Conservation (phyloP, 768 basidiomycete species). For the Auricularia sp. region DNA sequence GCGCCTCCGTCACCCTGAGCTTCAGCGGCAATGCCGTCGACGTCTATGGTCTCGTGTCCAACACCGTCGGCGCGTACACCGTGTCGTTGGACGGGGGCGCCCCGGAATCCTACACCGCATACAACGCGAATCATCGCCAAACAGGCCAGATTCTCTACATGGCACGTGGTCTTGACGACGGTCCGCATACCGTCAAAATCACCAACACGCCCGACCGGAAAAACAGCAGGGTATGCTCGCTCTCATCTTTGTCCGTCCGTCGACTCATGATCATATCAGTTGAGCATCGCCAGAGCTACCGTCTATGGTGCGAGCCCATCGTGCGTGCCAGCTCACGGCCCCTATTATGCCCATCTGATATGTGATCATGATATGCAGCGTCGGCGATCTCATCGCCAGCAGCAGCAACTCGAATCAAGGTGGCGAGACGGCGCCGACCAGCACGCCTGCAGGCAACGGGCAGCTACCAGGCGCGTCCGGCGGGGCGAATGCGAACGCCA, state of each 20-base stretch:
- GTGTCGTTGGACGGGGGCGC: not conserved
- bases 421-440: no score
- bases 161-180: not conserved
- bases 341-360: not conserved
- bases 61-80: not conserved
- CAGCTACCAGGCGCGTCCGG: no score
- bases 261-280: not conserved
- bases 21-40: not conserved
- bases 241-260: not conserved
- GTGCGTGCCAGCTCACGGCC: not conserved
- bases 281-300: not conserved
- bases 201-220: not conserved
- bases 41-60: not conserved
- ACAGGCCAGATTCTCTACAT: not conserved
- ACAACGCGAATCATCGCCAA: not conserved
- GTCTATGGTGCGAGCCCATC: not conserved
- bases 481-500: no score
- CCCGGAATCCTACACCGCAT: not conserved
- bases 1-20: not conserved
- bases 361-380: no score
- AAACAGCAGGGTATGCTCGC: not conserved
- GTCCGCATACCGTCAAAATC: not conserved
- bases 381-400: no score
- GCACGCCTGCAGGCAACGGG: no score
- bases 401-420: no score